A percentile compares a stretch with the other conserved stretches of the same genome.
These are phyloP conservation scores for Camelina hispida DNA, from an alignment of 345 rosid genomes.

Conservation along the genomic window DNA sequence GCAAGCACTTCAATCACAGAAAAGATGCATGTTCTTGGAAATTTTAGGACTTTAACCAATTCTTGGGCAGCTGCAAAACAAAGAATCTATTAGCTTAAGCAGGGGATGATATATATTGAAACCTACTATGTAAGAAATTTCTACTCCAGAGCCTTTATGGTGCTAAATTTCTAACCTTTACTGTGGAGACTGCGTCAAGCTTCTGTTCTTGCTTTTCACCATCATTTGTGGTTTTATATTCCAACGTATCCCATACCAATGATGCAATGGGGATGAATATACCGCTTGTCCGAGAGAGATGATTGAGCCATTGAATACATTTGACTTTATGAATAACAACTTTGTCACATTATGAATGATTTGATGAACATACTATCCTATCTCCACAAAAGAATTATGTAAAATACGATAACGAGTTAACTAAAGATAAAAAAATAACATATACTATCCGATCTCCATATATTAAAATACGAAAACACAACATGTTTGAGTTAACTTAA, in stretches of 20 bases:
- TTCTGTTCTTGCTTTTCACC: conserved; percentile 58
- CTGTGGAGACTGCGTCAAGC: conserved; percentile 57
- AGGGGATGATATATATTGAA: conserved; percentile 8
- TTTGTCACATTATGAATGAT: too few relatives aligned
- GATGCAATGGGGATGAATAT: conserved; percentile 80
- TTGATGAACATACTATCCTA: too few relatives aligned
- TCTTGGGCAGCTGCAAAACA: conserved; percentile 74
- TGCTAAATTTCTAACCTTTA: conserved; percentile 60
- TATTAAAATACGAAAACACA: too few relatives aligned
- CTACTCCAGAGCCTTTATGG: neutral
- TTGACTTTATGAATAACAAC: too few relatives aligned
- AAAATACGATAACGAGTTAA: too few relatives aligned
- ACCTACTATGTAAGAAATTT: neutral
- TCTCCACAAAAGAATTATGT: too few relatives aligned
- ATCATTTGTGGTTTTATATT: conserved; percentile 72
- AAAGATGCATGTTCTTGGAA: conserved; percentile 74
- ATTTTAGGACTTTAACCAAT: conserved; percentile 82
- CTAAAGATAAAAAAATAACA: too few relatives aligned
- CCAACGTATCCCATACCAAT: conserved; percentile 71
- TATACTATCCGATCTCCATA: too few relatives aligned
- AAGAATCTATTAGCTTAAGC: conserved; percentile 10
- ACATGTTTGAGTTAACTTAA: too few relatives aligned
- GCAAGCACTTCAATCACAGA: conserved; percentile 77
- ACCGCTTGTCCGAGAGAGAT: conserved; percentile 71
- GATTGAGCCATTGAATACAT: conserved; percentile 85